Evolutionary conservation across 257 asterid species (phyloP), one percentile per base, ranked within the genome.

Genomic region (Handroanthus guayacan): DNA sequence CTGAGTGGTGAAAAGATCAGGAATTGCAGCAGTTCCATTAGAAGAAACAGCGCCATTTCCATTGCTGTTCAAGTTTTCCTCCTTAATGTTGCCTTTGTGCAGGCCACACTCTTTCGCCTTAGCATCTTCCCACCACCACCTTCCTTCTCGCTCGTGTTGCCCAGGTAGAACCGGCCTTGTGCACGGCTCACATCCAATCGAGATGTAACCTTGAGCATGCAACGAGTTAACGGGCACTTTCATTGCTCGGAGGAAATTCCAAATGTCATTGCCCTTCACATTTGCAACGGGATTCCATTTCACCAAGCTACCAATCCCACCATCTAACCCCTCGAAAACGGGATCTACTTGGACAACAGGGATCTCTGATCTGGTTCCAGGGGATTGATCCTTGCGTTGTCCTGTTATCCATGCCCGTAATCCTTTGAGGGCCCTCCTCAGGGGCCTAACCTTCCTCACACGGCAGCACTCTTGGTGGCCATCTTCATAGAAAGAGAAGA

Each of bases 101-200:
- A 86, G 90, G 7, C 90, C 90, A 58, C 90, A 86, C 72, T 86
- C 90, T 79, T 86, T 86, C 47, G 88, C 86, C 71, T 86, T 84
- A 9, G 88, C 88, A 72, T 86, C 90, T 72, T 86, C 90, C 90
- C 90, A 86, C 90, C 90, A 86, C 90, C 90, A 86, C 69, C 90
- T 79, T 55, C 90, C 90, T 81, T 86, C 90, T 14, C 90, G 72
- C 73, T 86, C 90, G 25, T 86, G 90, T 52, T 86, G 90, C 14
- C 90, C 90, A 0, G 90, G 90, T 9, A 86, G 75, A 7, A 86
- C 88, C 0, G 90, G 80, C 66, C 90, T 82, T 2, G 90, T 86
- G 77, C 90, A 86, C 0, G 90, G 90, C 50, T 86, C 90, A 54
- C 90, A 86, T 13, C 90, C 90, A 54, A 86, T 86, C 0, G 90